Base-by-base conservation (phyloP, 495 filamentous ascomycete species). In the Penicillium cinerascens region DNA sequence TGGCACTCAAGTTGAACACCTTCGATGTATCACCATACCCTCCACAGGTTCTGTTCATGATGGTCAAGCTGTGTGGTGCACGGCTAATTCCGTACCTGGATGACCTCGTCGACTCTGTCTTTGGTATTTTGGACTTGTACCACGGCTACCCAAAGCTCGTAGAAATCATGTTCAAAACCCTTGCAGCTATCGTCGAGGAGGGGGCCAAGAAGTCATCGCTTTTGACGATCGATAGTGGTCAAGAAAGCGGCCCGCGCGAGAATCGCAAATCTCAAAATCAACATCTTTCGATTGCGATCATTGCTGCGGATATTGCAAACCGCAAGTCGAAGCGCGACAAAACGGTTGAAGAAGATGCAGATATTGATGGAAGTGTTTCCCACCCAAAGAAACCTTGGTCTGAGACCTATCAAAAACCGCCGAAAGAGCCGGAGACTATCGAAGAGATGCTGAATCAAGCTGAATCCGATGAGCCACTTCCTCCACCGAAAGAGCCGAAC, bases 81-180 rank as follows among this genome's bases (percentile, higher is more conserved):
- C 77, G 74, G 26, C 70, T 99, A 7, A 76, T 97, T 21, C 91
- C 92, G 0, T 97, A 89, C 64, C 72, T 99, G 18, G 95, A 97
- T 58, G 93, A 99, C 64, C 80, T 95, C 15, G 83, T 97, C 0
- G 85, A 82, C 8, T 89, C 88, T 3, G 88, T 97, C 20, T 97
- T 99, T 60, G 88, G 86, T 0, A 89, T 93, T 3, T 67, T 99
- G 27, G 92, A 96, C 54, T 83, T 87, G 52, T 97, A 91, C 59
- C 95, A 99, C 67, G 93, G 93, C 4, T 97, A 97, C 65, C 86
- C 90, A 1, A 76, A 80, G 29, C 83, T 97, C 35, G 91, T 95
- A 0, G 88, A 95, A 61, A 78, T 84, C 53, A 77, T 99, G 33
- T 97, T 97, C 68, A 76, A 83, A 17, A 91, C 92, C 0, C 70